Percentiles rank a stretch among this genome's conserved stretches.
Conservation (phyloP, 257 asterid genomes). For the Paraleonurus japonicus region DNA sequence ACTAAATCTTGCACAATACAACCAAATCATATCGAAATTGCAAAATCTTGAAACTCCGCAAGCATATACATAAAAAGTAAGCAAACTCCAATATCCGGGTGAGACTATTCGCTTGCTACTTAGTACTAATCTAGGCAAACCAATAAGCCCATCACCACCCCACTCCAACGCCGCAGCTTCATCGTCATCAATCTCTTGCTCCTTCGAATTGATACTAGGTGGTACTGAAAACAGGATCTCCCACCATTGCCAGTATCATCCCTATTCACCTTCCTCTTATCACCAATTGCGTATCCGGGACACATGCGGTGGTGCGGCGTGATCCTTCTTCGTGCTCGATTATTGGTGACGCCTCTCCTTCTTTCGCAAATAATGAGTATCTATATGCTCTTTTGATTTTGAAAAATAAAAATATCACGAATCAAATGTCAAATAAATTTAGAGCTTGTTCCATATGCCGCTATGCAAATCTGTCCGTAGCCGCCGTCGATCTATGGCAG, state of each 20-base stretch:
- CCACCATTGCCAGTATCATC: conserved; percentile 62
- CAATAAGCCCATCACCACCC: conserved; percentile 94
- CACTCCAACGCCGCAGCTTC: conserved; percentile 71
- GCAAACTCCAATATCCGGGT: conserved; percentile 41
- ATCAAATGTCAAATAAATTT: too few relatives aligned
- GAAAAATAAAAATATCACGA: too few relatives aligned
- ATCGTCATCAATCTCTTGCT: conserved; percentile 47
- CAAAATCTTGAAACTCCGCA: background rate
- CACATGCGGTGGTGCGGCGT: too few relatives aligned
- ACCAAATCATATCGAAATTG: too few relatives aligned
- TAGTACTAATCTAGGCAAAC: conserved; percentile 76
- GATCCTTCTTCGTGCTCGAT: too few relatives aligned
- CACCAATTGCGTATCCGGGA: conserved; percentile 96
- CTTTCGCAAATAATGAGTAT: too few relatives aligned
- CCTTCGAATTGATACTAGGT: conserved; percentile 66
- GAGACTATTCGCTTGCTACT: conserved; percentile 77
- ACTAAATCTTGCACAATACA: too few relatives aligned
- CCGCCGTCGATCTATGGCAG: too few relatives aligned
- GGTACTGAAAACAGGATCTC: conserved; percentile 63
- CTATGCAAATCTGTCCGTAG: too few relatives aligned
- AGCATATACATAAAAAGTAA: conserved; percentile 1
- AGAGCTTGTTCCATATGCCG: too few relatives aligned
- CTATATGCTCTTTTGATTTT: too few relatives aligned
- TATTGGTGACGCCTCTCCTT: too few relatives aligned
- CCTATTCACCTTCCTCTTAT: conserved; percentile 78